A percentile compares a stretch with the other conserved stretches of the same genome.
Evolutionary conservation across 306 rosid genomes (phyloP).

Genomic region (Begonia peltatifolia): DNA sequence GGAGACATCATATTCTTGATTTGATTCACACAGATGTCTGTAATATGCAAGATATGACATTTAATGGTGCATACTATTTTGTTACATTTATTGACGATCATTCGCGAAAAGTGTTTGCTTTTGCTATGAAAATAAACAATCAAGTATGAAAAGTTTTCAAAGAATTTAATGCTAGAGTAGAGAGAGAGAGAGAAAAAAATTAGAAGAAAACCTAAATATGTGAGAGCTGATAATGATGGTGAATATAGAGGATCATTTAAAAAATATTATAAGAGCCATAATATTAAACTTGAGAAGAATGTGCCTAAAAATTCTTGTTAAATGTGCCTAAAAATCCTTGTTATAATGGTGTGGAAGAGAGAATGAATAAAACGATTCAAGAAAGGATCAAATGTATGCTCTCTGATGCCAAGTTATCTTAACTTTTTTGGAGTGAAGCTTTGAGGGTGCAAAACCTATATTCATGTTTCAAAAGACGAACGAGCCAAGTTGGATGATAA

Average conservation of each 20-base stretch:
- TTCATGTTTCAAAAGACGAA: too few relatives aligned
- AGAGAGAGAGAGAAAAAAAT: neutral
- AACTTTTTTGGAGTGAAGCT: neutral
- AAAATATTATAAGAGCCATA: neutral
- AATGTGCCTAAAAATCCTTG: neutral
- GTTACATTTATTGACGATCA: slow-evolving; percentile 4
- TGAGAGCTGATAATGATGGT: neutral
- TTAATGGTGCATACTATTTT: neutral
- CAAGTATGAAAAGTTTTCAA: neutral
- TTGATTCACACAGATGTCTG: too few relatives aligned
- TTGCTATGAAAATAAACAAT: neutral
- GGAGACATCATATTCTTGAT: too few relatives aligned
- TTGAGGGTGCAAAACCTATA: neutral
- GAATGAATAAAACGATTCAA: neutral
- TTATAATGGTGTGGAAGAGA: neutral
- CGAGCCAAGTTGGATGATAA: too few relatives aligned
- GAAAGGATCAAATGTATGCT: neutral
- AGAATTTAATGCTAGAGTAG: slow-evolving; percentile 1
- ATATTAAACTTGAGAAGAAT: neutral
- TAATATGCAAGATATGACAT: too few relatives aligned
- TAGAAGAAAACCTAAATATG: neutral
- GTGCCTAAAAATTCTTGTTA: neutral
- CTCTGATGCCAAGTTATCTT: neutral
- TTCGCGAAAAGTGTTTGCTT: neutral
- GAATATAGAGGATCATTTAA: neutral